phyloP scores from a whole-genome alignment of 176 grass and related monocot species.

The Secale cereale region DNA sequence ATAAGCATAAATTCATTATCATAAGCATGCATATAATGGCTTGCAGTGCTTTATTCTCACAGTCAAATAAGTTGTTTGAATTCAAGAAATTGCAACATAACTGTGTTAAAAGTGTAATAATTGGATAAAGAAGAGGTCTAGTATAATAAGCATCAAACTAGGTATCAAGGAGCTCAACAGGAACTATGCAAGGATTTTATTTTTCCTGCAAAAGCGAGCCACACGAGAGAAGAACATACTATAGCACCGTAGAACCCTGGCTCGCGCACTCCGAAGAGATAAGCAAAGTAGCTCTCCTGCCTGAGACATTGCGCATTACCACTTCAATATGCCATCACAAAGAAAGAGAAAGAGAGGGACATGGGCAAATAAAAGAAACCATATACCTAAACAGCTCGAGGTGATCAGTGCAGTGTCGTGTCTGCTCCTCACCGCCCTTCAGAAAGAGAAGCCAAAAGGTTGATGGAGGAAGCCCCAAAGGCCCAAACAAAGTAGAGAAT shows the following conservation, averaged over 20 bases:
- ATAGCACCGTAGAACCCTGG: not conserved
- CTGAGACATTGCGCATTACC: not conserved
- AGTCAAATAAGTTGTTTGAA: not conserved
- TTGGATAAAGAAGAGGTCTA: not conserved
- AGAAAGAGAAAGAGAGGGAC: not conserved
- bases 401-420: constrained; percentile 78
- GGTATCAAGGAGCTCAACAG: not conserved
- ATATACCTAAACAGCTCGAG: constrained; percentile 68
- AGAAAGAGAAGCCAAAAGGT: not conserved
- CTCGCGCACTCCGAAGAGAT: not conserved
- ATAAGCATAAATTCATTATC: not conserved
- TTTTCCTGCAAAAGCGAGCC: too few relatives aligned
- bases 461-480: not conserved
- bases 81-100: not conserved
- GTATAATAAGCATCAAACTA: not conserved
- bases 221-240: not conserved
- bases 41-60: not conserved
- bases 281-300: not conserved
- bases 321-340: not conserved
- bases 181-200: not conserved
- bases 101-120: not conserved
- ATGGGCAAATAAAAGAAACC: not conserved
- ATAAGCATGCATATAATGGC: not conserved
- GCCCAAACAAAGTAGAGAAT: not conserved
- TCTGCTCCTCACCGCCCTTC: constrained; percentile 72